These are phyloP conservation scores for Eimeria sp. DNA, from an alignment of 169 alveolate genomes.

Conservation along the genomic window DNA sequence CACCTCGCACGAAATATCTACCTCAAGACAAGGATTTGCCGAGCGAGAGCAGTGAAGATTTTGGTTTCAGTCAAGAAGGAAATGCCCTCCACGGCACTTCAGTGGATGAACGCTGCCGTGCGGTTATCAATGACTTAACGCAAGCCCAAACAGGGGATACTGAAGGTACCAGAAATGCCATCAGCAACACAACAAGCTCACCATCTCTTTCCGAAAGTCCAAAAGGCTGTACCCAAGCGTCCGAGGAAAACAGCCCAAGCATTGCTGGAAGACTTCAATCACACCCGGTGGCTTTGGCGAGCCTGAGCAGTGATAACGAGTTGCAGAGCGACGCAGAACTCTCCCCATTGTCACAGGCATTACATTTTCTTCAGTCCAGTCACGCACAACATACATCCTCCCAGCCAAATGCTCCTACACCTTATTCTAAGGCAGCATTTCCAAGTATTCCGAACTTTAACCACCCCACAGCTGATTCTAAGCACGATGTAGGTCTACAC, in stretches of 20 bases:
- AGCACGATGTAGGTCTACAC: background rate
- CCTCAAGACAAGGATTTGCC: background rate
- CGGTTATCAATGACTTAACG: background rate
- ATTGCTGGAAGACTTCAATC: background rate
- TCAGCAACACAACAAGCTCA: background rate
- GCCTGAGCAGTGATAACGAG: background rate
- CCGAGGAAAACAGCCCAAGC: background rate
- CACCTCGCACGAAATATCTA: background rate
- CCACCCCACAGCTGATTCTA: background rate
- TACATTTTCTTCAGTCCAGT: background rate
- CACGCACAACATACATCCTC: background rate
- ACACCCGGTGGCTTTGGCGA: background rate
- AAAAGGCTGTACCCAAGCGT: background rate
- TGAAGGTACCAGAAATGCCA: background rate
- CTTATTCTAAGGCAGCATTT: background rate
- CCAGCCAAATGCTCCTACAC: background rate
- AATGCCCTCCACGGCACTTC: background rate
- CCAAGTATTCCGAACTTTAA: background rate
- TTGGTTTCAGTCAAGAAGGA: background rate
- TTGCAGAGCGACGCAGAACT: background rate
- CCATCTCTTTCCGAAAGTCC: background rate
- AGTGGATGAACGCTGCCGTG: background rate
- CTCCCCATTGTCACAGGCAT: background rate
- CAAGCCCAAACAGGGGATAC: background rate
- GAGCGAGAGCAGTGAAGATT: slow-evolving; percentile 9